Conservation (phyloP, 2,329 filamentous ascomycete genomes). For the Exophiala spinifera region DNA sequence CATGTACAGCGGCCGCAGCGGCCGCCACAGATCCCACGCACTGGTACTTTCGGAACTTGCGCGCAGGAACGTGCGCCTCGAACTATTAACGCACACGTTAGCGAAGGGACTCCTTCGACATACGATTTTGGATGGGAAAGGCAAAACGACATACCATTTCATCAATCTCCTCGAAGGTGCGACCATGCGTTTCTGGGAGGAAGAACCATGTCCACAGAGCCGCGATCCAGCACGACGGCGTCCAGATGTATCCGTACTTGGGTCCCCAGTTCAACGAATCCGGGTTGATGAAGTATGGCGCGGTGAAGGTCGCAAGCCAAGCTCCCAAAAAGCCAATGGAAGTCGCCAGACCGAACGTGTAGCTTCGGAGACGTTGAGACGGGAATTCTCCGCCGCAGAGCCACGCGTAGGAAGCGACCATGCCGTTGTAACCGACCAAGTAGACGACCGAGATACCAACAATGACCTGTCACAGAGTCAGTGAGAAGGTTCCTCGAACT, state of each 20-base stretch:
- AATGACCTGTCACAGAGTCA: constrained; percentile 45
- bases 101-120: not conserved
- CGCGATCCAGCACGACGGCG: constrained; percentile 19
- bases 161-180: constrained; percentile 29
- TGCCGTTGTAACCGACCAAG: constrained; percentile 54
- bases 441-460: constrained; percentile 55
- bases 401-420: constrained; percentile 58
- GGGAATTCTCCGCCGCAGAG: constrained; percentile 54
- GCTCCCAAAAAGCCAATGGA: constrained; percentile 55
- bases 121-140: too few relatives aligned
- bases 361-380: constrained; percentile 54
- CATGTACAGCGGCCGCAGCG: constrained; percentile 21
- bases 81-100: constrained; percentile 31
- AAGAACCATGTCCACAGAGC: constrained; percentile 32
- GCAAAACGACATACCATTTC: constrained; percentile 31
- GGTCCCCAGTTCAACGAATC: constrained; percentile 55
- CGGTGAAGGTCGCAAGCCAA: constrained; percentile 58
- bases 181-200: constrained; percentile 54
- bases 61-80: constrained; percentile 37
- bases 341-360: constrained; percentile 56
- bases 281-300: constrained; percentile 60
- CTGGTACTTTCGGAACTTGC: constrained; percentile 38
- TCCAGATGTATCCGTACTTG: constrained; percentile 58
- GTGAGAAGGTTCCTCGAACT: too few relatives aligned
- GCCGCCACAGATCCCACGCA: constrained; percentile 33